Evolutionary conservation across 257 asterid species (phyloP).

Genomic region (Solanum etuberosum): DNA sequence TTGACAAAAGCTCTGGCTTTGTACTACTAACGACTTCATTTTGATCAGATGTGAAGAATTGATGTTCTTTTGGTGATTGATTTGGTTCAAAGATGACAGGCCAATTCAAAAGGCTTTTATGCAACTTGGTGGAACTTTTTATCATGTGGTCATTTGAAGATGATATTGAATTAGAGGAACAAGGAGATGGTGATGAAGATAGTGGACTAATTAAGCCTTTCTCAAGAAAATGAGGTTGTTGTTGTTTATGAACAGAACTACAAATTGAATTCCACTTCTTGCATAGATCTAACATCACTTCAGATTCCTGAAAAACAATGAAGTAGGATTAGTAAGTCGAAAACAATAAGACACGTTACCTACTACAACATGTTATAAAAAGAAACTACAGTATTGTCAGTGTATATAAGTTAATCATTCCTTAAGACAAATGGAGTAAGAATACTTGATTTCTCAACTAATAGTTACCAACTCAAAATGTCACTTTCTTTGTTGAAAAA

Average conservation of each 20-base stretch:
- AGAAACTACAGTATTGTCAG: not conserved
- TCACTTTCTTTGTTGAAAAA: too few relatives aligned
- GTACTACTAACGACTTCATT: conserved; percentile 5
- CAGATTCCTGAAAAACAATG: conserved; percentile 35
- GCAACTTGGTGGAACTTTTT: conserved; percentile 19
- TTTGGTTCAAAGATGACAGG: conserved; percentile 33
- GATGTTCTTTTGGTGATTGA: conserved; percentile 22
- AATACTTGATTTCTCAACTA: not conserved
- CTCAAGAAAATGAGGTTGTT: conserved; percentile 48
- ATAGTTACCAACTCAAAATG: not conserved
- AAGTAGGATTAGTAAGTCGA: not conserved
- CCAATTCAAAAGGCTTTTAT: conserved; percentile 31
- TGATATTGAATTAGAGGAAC: conserved; percentile 62
- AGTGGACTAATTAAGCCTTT: conserved; percentile 26
- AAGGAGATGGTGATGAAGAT: conserved; percentile 51
- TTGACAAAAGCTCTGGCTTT: conserved; percentile 67
- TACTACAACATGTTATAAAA: not conserved
- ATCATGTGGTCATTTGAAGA: conserved; percentile 40
- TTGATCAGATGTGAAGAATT: conserved; percentile 22
- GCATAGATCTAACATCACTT: conserved; percentile 49
- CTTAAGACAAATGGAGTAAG: not conserved
- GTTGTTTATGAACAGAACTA: conserved; percentile 51
- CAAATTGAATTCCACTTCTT: conserved; percentile 91
- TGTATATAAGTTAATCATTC: not conserved
- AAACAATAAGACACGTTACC: not conserved